Evolutionary conservation across 2,329 filamentous ascomycete species (phyloP).

Genomic region (Madurella fahalii): DNA sequence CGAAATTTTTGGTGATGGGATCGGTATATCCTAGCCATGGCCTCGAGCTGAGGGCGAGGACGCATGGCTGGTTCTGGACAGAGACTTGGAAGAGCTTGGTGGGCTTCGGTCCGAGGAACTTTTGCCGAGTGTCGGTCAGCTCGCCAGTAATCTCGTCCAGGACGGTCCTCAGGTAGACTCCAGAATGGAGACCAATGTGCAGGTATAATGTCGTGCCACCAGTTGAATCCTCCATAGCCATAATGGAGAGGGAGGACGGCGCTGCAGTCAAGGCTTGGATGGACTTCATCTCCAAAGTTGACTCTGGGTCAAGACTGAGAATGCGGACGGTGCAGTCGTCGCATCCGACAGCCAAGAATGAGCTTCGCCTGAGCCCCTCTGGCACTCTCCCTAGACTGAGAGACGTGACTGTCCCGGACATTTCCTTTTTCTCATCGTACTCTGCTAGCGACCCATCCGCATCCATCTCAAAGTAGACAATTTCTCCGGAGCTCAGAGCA

Average conservation of each 20-base stretch:
- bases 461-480: conserved; percentile 98
- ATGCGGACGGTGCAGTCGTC: conserved; percentile 96
- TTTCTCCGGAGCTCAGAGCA: conserved; percentile 90
- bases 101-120: conserved; percentile 87
- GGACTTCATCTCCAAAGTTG: conserved; percentile 87
- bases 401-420: conserved; percentile 92
- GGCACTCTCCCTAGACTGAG: conserved; percentile 92
- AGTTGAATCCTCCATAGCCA: conserved; percentile 91
- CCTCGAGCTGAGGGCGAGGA: conserved; percentile 84
- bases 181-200: conserved; percentile 92
- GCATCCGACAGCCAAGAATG: conserved; percentile 92
- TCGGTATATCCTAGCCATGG: conserved; percentile 97
- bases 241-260: conserved; percentile 83
- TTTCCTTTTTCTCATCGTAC: conserved; percentile 90
- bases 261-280: conserved; percentile 90
- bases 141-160: conserved; percentile 95
- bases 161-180: conserved; percentile 91
- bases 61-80: conserved; percentile 76
- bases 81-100: conserved; percentile 90
- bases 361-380: conserved; percentile 81
- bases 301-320: conserved; percentile 82
- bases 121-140: conserved; percentile 87
- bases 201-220: conserved; percentile 87
- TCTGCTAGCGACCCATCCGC: conserved; percentile 84
- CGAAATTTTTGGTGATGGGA: conserved; percentile 78